Evolutionary conservation across 345 rosid species (phyloP).

Genomic region (Eucalyptus pauciflora): DNA sequence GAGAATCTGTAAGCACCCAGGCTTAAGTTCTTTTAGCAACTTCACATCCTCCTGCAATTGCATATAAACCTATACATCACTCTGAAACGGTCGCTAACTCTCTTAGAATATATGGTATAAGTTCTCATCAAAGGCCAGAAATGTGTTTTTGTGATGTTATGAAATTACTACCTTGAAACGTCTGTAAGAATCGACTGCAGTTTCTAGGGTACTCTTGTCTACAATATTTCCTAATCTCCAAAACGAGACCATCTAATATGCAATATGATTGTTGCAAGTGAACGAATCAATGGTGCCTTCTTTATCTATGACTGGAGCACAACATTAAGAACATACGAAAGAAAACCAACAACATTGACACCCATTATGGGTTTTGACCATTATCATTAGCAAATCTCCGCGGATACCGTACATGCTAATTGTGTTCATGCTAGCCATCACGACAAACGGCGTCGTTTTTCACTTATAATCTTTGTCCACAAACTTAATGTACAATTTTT

Average conservation of each 20-base stretch:
- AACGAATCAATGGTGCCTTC: background rate
- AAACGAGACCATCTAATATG: background rate
- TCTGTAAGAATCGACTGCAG: conserved; percentile 13
- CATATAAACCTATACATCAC: background rate
- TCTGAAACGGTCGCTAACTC: background rate
- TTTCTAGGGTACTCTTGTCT: background rate
- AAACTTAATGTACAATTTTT: too few species aligned
- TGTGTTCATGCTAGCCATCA: too few species aligned
- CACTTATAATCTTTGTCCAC: too few species aligned
- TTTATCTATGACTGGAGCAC: too few species aligned
- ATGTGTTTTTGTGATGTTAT: background rate
- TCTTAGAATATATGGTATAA: too few species aligned
- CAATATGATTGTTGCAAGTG: too few species aligned
- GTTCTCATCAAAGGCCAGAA: background rate
- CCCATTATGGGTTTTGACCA: too few species aligned
- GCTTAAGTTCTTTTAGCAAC: background rate
- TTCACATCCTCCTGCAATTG: conserved; percentile 17
- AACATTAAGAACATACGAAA: too few species aligned
- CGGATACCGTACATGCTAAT: too few species aligned
- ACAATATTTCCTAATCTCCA: background rate
- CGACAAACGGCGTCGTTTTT: too few species aligned
- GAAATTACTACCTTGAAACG: conserved; percentile 14
- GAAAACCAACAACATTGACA: too few species aligned
- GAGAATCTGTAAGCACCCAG: conserved; percentile 32
- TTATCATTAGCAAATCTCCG: too few species aligned